These are phyloP conservation scores for Gymnopus androsaceus DNA, from an alignment of 1,284 basidiomycete genomes.

Conservation along the genomic window DNA sequence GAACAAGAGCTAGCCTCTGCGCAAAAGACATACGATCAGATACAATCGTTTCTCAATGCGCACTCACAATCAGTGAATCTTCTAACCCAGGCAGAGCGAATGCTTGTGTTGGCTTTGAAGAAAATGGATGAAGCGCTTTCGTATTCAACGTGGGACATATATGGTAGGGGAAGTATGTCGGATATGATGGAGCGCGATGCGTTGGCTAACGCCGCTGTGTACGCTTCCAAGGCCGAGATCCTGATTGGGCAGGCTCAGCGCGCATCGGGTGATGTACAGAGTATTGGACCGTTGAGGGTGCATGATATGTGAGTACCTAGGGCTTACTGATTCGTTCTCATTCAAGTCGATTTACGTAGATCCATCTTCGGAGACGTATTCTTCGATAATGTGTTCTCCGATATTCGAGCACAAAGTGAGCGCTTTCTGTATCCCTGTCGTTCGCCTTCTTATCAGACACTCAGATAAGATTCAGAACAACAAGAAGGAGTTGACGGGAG, in stretches of 20 bases:
- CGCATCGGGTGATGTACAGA: slow-evolving; percentile 36
- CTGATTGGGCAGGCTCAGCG: slow-evolving; percentile 39
- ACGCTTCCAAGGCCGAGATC: slow-evolving; percentile 35
- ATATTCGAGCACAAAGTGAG: slow-evolving; percentile 41
- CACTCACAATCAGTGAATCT: slow-evolving; percentile 41
- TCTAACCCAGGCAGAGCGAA: slow-evolving; percentile 33
- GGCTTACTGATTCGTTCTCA: background rate
- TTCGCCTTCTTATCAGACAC: slow-evolving; percentile 2
- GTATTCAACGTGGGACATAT: slow-evolving; percentile 42
- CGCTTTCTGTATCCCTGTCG: no score
- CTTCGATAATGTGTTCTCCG: slow-evolving; percentile 44
- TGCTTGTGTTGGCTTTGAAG: slow-evolving; percentile 31
- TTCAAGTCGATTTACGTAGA: slow-evolving; percentile 17
- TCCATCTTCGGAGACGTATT: slow-evolving; percentile 40
- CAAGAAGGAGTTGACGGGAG: slow-evolving; percentile 3
- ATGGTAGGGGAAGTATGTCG: slow-evolving; percentile 39
- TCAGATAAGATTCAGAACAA: slow-evolving; percentile 39
- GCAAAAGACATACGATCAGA: slow-evolving; percentile 33
- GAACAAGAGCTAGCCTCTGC: slow-evolving; percentile 15
- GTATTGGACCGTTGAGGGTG: slow-evolving; percentile 37
- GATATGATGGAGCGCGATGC: slow-evolving; percentile 44
- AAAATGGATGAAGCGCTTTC: slow-evolving; percentile 37
- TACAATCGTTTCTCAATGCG: slow-evolving; percentile 35
- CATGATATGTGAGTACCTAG: slow-evolving; percentile 36
- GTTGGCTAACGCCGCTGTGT: slow-evolving; percentile 34